Base-by-base conservation (phyloP, 1,284 basidiomycete species). In the Singerocomus rubriflavus region DNA sequence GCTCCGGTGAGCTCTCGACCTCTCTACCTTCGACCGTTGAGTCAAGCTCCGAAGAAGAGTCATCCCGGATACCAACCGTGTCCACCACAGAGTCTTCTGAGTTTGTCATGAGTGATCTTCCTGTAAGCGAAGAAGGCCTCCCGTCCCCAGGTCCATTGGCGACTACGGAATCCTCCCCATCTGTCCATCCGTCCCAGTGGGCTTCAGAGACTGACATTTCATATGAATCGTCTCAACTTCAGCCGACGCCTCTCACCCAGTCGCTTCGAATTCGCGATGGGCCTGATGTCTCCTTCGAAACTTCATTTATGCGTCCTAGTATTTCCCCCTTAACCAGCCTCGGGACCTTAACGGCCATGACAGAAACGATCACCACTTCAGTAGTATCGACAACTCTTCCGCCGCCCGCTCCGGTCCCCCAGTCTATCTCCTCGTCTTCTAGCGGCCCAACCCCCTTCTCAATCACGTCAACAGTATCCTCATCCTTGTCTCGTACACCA, bases 191-290 rank as follows among this genome's bases (percentile, higher is more conserved):
- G 38, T 76, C 75, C 14, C 58, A 72, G 29, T 86, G 83, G 83
- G 78, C 75, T 9, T 68, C 74, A 4, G 80, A 82, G 57, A 81
- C 80, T 0, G 79, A 87, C 52, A 58, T 71, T 9, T 84, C 86
- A 0, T 90, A 84, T 55, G 85, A 88, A 32, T 86, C 85, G 0
- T 84, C 84, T 0, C 67, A 84, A 14, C 69, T 90, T 21, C 72
- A 72, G 10, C 82, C 86, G 0, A 87, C 85, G 0, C 85, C 84
- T 21, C 84, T 85, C 13, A 67, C 82, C 5, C 73, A 75, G 43
- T 82, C 84, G 0, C 57, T 80, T 21, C 77, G 77, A 1, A 60
- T 85, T 27, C 77, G 75, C 2, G 84, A 87, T 44, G 78, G 75
- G 1, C 71, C 66, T 2, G 86, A 88, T 56, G 68, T 61, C 0